phyloP scores from a whole-genome alignment of 208 protist genomes.

The Trypanosoma grayi region DNA sequence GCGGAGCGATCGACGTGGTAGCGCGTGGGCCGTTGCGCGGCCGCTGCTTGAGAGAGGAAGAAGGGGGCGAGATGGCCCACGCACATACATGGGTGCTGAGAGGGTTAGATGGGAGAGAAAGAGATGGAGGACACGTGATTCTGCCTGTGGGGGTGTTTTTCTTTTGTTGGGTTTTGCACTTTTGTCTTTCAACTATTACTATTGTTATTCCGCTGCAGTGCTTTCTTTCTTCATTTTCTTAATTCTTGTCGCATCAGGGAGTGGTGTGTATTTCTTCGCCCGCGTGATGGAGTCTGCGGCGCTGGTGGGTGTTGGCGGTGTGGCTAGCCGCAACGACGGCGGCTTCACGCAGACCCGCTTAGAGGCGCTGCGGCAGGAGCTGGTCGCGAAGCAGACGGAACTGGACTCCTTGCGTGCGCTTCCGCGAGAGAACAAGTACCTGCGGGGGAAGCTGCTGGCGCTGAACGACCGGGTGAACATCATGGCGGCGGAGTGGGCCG shows the following conservation, averaged over 20 bases:
- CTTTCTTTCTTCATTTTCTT: constrained; percentile 20
- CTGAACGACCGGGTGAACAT: constrained; percentile 13
- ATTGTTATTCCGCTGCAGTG: background rate
- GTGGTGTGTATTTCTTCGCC: background rate
- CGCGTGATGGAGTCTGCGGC: background rate
- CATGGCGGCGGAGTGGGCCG: constrained; percentile 11
- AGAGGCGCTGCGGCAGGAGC: constrained; percentile 5
- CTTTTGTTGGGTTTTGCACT: background rate
- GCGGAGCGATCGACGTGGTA: constrained; percentile 28
- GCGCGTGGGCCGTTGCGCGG: no score
- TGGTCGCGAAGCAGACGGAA: background rate
- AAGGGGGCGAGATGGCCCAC: no score
- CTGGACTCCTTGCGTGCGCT: constrained; percentile 13
- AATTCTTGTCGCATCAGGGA: background rate
- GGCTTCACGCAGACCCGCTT: background rate
- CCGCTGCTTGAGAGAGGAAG: no score
- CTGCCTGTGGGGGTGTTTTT: background rate
- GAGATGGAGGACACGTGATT: no score
- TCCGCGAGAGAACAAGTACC: constrained; percentile 16
- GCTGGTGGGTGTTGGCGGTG: background rate
- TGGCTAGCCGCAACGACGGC: background rate
- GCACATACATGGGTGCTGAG: no score
- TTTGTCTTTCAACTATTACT: background rate
- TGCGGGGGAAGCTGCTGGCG: constrained; percentile 12
- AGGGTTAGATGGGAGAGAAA: no score